Base-by-base conservation (phyloP, 2,329 filamentous ascomycete genomes). In the Cylindrodendrum hubeiense region DNA sequence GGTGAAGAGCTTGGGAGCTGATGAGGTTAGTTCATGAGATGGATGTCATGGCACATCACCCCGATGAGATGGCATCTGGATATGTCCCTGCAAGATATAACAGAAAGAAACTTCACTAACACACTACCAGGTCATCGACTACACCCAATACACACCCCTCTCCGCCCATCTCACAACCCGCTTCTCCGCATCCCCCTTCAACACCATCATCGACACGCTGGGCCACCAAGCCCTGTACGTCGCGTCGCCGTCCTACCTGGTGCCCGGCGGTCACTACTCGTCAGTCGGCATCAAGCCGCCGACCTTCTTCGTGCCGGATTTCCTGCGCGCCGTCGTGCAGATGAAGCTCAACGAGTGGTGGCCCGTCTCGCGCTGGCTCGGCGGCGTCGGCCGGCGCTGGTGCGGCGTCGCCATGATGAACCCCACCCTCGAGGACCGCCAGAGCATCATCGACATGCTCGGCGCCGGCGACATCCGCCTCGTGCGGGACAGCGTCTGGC, bases 171-270 rank as follows among this genome's bases (percentile, higher is more conserved):
- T 86, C 9, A 70, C 74, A 0, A 57, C 71, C 8, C 54, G 69
- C 47, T 84, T 78, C 69, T 72, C 67, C 4, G 37, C 66, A 22
- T 33, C 67, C n/a, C 65, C 77, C 1, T 80, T 83, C 47, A 79
- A 86, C 70, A 70, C 81, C 46, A 81, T 87, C 55, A 79, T 87
- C 47, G 86, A 88, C 68, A 83, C 82, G 47, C 79, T 84, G 5
- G 86, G 86, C 13, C 79, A 79, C 22, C 83, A 86, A 49, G 72
- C 81, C 2, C 75, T 88, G 21, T 87, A 83, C 69, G 61, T 69
- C 9, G 64, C 81, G 21, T 81, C 77, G 8, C 70, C 79, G 1
- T 39, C 58, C 4, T 86, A 82, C 63, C 77, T 86, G 34, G 75
- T 77, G 41, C 71, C 76, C 0, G 65, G 71, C 2, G 79, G 74